phyloP scores from a whole-genome alignment of 192 early-diverging fungal species.

The Rhizoclosmatium sp. region DNA sequence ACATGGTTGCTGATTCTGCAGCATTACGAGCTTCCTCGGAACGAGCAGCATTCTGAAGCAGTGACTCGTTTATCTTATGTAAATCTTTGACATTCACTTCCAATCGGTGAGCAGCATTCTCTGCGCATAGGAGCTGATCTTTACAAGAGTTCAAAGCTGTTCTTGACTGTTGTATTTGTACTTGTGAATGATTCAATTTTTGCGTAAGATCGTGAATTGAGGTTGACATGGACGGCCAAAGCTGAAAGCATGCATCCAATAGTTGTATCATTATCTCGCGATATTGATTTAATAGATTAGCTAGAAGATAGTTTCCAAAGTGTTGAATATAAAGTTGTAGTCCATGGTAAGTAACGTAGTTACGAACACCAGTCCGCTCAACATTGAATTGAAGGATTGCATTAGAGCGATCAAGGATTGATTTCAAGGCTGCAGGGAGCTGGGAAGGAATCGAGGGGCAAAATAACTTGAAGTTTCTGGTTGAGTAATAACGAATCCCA shows the following conservation, averaged over 20 bases:
- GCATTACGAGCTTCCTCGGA: too few relatives aligned
- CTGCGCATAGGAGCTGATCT: neutral
- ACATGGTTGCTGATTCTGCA: too few relatives aligned
- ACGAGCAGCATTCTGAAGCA: too few relatives aligned
- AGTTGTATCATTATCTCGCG: neutral
- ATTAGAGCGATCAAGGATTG: neutral
- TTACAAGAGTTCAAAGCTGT: neutral
- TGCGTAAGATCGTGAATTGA: neutral
- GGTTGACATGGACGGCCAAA: neutral
- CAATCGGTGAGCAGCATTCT: too few relatives aligned
- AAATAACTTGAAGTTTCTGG: neutral
- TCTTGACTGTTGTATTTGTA: neutral
- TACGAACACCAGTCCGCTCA: neutral
- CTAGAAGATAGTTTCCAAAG: neutral
- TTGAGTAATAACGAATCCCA: neutral
- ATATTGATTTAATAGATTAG: neutral
- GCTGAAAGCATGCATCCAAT: neutral
- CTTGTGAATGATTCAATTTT: neutral
- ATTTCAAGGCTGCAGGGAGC: neutral
- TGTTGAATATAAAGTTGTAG: neutral
- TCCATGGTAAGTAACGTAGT: neutral
- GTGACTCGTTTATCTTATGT: too few relatives aligned
- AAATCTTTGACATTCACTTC: too few relatives aligned
- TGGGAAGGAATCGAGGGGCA: neutral
- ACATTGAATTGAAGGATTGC: neutral